Evolutionary conservation across 202 grass and related monocot species (phyloP).

Genomic region (Carex arenaria): DNA sequence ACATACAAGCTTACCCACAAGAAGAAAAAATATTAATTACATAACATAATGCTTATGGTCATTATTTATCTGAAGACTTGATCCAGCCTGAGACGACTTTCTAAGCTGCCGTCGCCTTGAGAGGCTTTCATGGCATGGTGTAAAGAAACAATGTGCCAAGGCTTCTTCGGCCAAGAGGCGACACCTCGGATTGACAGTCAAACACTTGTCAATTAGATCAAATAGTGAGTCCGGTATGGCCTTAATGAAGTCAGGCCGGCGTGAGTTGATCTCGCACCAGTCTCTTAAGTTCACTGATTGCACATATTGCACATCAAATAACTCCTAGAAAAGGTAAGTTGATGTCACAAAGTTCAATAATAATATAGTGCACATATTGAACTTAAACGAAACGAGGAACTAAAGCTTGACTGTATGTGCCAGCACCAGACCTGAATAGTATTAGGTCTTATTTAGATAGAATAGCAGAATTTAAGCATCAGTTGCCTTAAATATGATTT

Average conservation of each 20-base stretch:
- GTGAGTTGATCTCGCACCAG: conserved; percentile 62
- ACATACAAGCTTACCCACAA: neutral
- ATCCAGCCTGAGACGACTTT: conserved; percentile 22
- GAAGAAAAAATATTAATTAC: neutral
- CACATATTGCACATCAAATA: conserved; percentile 47
- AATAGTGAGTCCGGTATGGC: conserved; percentile 60
- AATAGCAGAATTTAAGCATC: neutral
- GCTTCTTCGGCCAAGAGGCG: conserved; percentile 75
- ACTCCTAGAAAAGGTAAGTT: conserved; percentile 39
- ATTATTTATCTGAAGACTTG: neutral
- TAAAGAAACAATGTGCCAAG: conserved; percentile 45
- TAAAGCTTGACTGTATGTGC: neutral
- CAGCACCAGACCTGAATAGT: neutral
- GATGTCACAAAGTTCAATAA: neutral
- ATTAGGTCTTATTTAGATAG: neutral
- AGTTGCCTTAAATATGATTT: neutral
- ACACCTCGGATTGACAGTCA: conserved; percentile 78
- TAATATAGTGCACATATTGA: neutral
- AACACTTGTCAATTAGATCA: conserved; percentile 62
- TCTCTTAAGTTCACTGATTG: conserved; percentile 50
- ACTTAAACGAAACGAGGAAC: neutral
- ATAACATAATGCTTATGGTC: neutral
- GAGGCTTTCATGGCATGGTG: conserved; percentile 33
- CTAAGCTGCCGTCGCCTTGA: conserved; percentile 18
- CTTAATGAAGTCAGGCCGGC: conserved; percentile 52